Conservation (phyloP, 1,284 basidiomycete species). For the Irpex rosettiformis region DNA sequence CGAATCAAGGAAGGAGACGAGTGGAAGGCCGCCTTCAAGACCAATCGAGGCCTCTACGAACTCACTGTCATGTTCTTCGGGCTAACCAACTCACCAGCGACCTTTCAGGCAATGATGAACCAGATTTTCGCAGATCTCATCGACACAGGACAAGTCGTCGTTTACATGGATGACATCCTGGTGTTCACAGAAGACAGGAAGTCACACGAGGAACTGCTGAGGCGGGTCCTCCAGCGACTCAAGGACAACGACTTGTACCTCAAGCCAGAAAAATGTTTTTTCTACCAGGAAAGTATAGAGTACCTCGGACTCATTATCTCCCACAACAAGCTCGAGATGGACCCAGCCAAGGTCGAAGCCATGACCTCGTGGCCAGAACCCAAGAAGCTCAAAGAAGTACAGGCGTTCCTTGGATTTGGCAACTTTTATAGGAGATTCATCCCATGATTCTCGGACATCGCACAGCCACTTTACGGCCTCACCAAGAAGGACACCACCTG, state of each 20-base stretch:
- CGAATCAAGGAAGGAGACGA: conserved; percentile 27
- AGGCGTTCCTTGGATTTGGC: no score
- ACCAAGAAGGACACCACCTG: conserved; percentile 23
- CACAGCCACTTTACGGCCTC: no score
- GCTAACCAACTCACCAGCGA: conserved; percentile 35
- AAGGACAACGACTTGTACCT: conserved; percentile 26
- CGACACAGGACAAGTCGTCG: conserved; percentile 9
- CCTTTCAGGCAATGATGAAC: conserved; percentile 21
- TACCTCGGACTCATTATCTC: no score
- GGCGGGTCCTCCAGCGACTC: conserved; percentile 31
- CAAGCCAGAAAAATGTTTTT: conserved; percentile 37
- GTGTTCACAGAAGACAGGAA: conserved; percentile 22
- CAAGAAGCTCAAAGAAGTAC: no score
- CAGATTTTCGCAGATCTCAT: conserved; percentile 22
- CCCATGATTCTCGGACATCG: no score
- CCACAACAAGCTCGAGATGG: no score
- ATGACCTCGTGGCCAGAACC: no score
- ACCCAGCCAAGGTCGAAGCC: no score
- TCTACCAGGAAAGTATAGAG: no score
- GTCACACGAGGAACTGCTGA: no score
- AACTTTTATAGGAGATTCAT: no score
- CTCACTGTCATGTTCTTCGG: conserved; percentile 21
- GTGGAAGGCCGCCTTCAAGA: no score
- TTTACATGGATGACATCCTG: conserved; percentile 28
- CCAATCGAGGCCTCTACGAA: conserved; percentile 29